Conservation (phyloP, 306 rosid genomes). For the Gynostemma pentaphyllum region DNA sequence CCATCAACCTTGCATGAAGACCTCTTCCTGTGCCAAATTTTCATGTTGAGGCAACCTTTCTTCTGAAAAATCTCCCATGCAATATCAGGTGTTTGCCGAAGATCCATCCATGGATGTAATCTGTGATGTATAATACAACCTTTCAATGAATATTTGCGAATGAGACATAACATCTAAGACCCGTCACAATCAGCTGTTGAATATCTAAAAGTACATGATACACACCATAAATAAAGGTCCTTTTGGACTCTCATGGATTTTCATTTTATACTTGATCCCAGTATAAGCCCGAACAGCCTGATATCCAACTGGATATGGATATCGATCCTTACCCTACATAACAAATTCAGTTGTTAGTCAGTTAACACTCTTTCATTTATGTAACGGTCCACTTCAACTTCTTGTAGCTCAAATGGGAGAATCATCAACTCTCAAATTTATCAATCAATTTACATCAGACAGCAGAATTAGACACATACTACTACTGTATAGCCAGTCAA, state of each 20-base stretch:
- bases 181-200: neutral
- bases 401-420: neutral
- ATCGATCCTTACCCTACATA: slow-evolving; percentile 80
- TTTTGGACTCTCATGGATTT: slow-evolving; percentile 66
- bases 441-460: neutral
- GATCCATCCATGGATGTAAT: slow-evolving; percentile 55
- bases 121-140: slow-evolving; percentile 22
- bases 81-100: slow-evolving; percentile 75
- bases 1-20: slow-evolving; percentile 71
- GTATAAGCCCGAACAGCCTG: slow-evolving; percentile 52
- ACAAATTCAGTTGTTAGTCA: neutral
- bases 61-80: slow-evolving; percentile 74
- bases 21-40: slow-evolving; percentile 77
- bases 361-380: neutral
- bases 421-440: neutral
- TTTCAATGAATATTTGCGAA: slow-evolving; percentile 9
- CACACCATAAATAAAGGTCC: slow-evolving; percentile 72
- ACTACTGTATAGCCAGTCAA: neutral
- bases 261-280: slow-evolving; percentile 58
- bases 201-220: slow-evolving; percentile 16
- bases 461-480: neutral
- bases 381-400: neutral
- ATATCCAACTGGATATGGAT: slow-evolving; percentile 83
- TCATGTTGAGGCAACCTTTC: slow-evolving; percentile 37
- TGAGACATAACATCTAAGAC: slow-evolving; percentile 6